Conservation (phyloP, 176 grass and related monocot species). For the Oryza rufipogon region DNA sequence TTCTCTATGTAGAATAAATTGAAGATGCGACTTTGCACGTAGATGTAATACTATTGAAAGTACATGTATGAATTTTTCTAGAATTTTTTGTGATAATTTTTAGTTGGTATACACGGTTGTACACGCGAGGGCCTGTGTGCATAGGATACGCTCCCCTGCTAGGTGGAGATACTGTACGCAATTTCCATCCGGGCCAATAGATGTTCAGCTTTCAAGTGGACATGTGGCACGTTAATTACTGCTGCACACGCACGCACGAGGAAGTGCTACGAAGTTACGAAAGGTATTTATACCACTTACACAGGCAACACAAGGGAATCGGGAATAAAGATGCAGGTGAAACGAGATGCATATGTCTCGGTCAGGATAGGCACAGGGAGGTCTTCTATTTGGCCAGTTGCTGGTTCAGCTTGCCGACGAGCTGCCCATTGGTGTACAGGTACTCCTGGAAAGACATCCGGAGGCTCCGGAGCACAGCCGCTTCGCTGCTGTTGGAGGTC, state of each 20-base stretch:
- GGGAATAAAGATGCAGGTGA: background rate
- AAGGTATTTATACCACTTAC: background rate
- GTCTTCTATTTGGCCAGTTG: background rate
- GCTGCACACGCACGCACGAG: background rate
- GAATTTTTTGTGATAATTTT: too few relatives aligned
- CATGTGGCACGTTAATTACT: background rate
- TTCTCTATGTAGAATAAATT: too few relatives aligned
- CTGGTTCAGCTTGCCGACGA: too few relatives aligned
- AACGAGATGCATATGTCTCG: background rate
- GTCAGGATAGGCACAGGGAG: slow-evolving; percentile 76
- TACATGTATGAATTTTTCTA: too few relatives aligned
- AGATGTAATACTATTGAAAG: too few relatives aligned
- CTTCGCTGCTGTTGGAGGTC: slow-evolving; percentile 60
- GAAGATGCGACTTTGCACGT: too few relatives aligned
- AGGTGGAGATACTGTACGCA: background rate
- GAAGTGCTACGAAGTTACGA: background rate
- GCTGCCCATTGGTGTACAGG: too few relatives aligned
- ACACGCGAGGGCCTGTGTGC: too few relatives aligned
- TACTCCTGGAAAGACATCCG: too few relatives aligned
- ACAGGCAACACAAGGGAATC: background rate
- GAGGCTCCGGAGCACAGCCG: too few relatives aligned
- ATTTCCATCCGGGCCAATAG: background rate
- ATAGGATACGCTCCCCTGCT: too few relatives aligned
- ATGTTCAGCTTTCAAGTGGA: background rate
- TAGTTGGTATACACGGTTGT: too few relatives aligned